Conservation (phyloP, 345 rosid genomes). For the Sonneratia alba region DNA sequence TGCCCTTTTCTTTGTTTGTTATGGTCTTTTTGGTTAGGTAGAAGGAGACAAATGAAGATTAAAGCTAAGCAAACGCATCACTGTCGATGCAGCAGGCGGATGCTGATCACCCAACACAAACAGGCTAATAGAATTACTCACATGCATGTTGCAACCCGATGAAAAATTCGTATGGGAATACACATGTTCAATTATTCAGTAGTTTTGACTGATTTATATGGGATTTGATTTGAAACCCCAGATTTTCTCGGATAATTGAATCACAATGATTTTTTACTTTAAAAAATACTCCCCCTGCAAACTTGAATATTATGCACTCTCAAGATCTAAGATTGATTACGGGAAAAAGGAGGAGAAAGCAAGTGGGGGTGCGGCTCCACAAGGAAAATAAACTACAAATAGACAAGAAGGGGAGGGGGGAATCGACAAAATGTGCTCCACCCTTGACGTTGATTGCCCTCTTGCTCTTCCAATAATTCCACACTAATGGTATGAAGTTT, state of each 20-base stretch:
- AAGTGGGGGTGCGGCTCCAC: neutral
- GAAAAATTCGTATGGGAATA: too few species aligned
- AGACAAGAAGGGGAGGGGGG: neutral
- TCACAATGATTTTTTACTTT: too few species aligned
- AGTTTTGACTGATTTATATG: too few species aligned
- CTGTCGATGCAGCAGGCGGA: neutral
- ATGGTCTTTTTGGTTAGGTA: too few species aligned
- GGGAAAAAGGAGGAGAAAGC: neutral
- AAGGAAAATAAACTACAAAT: neutral
- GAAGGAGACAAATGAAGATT: neutral
- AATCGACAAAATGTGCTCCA: neutral
- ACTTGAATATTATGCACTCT: too few species aligned
- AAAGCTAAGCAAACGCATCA: neutral
- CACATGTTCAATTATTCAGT: too few species aligned
- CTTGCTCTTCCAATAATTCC: constrained; percentile 2
- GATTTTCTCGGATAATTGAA: too few species aligned
- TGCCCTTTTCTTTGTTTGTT: neutral
- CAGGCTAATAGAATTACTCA: neutral
- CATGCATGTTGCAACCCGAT: neutral
- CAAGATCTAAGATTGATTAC: neutral
- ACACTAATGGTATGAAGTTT: neutral
- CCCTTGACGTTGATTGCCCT: neutral
- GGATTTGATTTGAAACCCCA: too few species aligned
- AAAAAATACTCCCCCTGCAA: too few species aligned
- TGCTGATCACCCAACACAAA: neutral